Evolutionary conservation across 768 basidiomycete species (phyloP), one percentile per base, ranked within the genome.

Genomic region (Mycena capillaripes): DNA sequence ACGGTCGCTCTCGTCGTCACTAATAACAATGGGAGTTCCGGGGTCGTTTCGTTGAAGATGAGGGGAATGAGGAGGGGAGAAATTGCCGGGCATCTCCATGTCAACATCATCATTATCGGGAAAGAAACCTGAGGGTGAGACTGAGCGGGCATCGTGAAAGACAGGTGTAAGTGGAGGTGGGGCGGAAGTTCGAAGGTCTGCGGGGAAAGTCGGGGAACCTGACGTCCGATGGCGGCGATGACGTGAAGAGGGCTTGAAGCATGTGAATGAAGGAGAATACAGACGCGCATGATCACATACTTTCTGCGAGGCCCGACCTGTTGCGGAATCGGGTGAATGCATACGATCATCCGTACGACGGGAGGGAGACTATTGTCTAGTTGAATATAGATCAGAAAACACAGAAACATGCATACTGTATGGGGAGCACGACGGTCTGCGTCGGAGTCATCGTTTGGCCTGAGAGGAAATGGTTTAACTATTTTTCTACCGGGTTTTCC

Each of bases 381-480:
- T 66, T 55, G 25, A 32, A 42, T 29, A 46, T 12, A 34, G 25
- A 10, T 25, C n/a, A 56, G 29, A 29, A 50, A n/a, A 3, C 6
- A 46, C 27, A 58, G 25, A 48, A 52, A 38, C 2, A 14, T 48
- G 9, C 69, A 48, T 64, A 70, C 69, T 48, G n/a, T 8, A n/a
- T n/a, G n/a, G n/a, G n/a, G n/a, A n/a, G n/a, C 40, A 36, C 29
- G 58, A 32, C 29, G 19, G 55, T 52, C 27, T 36, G 53, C 17
- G 21, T 65, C 55, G 17, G 29, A 61, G 11, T 27, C 44, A 65
- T 50, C 52, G 36, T 5, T 27, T 40, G 38, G 23, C 27, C 40
- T 38, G 29, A 74, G 27, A n/a, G 73, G 73, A 55, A 74, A 74
- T 2, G 69, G 52, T 27, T 55, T 66, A 4, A 30, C 30, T 29